Evolutionary conservation across 2,329 filamentous ascomycete species (phyloP).

Genomic region (Herpomyces periplanetae): DNA sequence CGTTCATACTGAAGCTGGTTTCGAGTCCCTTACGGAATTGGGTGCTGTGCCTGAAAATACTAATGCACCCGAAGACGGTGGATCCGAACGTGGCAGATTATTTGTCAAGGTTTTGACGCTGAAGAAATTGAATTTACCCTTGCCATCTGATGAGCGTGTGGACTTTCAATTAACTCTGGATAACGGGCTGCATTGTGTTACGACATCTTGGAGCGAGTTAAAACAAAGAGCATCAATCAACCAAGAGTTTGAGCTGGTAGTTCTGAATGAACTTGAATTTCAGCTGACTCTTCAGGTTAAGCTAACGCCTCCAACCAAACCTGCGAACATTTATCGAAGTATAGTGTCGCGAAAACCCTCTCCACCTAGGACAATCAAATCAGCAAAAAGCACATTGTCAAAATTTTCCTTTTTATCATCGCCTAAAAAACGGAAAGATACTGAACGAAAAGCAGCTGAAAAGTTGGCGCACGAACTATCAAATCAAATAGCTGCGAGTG

Average conservation of each 20-base stretch:
- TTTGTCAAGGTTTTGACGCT: slow-evolving; percentile 98
- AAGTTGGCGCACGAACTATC: slow-evolving; percentile 15
- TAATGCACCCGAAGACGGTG: slow-evolving; percentile 27
- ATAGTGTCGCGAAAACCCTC: too few relatives aligned
- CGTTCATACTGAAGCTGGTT: slow-evolving; percentile 13
- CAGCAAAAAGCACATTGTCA: slow-evolving; percentile 9
- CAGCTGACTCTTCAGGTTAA: slow-evolving; percentile 89
- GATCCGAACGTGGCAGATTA: slow-evolving; percentile 51
- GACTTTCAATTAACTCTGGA: slow-evolving; percentile 93
- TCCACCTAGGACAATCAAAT: slow-evolving; percentile 16
- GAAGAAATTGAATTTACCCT: slow-evolving; percentile 63
- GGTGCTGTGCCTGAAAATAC: slow-evolving; percentile 15
- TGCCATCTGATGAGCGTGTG: slow-evolving; percentile 58
- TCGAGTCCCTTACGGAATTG: slow-evolving; percentile 27
- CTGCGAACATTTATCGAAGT: too few relatives aligned
- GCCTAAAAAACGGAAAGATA: slow-evolving; percentile 81
- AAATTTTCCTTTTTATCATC: slow-evolving; percentile 78
- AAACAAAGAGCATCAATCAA: slow-evolving; percentile 72
- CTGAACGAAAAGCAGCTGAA: slow-evolving; percentile 51
- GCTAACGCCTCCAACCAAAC: slow-evolving; percentile 28
- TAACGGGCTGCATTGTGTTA: slow-evolving; percentile 88
- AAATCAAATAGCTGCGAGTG: slow-evolving; percentile 18
- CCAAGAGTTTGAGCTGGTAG: slow-evolving; percentile 88
- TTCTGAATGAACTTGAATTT: slow-evolving; percentile 91
- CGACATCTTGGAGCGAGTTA: slow-evolving; percentile 72